Evolutionary conservation across 169 alveolate genomes (phyloP), one percentile per base, ranked within the genome.

Genomic region (Toxoplasma gondii): DNA sequence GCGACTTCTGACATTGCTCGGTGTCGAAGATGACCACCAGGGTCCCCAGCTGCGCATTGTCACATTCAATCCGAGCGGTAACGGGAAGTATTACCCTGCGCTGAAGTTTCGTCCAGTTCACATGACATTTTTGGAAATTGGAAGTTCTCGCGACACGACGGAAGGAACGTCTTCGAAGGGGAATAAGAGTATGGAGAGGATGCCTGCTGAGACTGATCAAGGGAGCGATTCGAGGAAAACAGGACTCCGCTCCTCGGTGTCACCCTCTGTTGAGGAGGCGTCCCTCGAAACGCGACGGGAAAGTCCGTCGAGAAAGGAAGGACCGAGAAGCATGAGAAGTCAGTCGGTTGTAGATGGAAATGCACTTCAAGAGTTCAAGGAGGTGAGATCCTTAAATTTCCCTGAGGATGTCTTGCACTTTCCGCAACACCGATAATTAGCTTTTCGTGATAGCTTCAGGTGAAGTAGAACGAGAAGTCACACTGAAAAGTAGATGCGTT

Each of bases 31-130:
- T 43, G 82, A 38, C 0, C 43, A 19, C 43, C 5, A 29, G 31
- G 4, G 74, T 43, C 88, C 93, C 34, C 82, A 58, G 41, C 44
- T 90, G 38, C 87, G 93, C 19, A 90, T 90, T 58, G 88, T 69
- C 93, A 90, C 93, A 2, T 70, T 90, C 49, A 90, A 90, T 45
- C 93, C 87, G 16, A 39, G 78, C 45, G 88, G 93, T 5, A 67
- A 90, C 49, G 88, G 88, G 43, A 67, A 90, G 29, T 70, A 90
- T 87, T 43, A 90, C 74, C 93, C 93, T 34, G 88, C 88, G 38
- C 38, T 54, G 49, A 88, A 88, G 64, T 88, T 41, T 41, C 58
- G 64, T 10, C 90, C 90, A 44, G 34, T 27, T 27, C 24, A 64
- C 31, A 27, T 31, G 34, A 22, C n/a, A 7, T 31, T 19, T 4